phyloP scores from a whole-genome alignment of 1,284 basidiomycete genomes.

The Sparassis latifolia region DNA sequence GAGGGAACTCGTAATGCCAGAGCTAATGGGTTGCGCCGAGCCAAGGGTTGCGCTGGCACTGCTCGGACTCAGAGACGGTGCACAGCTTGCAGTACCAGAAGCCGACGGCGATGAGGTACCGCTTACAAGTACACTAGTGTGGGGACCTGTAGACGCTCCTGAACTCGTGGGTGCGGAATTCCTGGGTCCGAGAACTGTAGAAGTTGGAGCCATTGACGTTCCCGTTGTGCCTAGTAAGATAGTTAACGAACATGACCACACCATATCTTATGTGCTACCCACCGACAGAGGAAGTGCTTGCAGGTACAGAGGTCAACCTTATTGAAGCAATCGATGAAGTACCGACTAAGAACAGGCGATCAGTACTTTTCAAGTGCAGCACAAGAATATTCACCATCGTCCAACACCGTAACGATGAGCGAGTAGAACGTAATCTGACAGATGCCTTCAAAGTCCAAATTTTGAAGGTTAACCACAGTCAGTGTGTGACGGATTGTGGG shows the following conservation, averaged over 20 bases:
- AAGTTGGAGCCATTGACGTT: no score
- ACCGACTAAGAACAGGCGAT: background rate
- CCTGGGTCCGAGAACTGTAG: background rate
- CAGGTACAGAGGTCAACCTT: background rate
- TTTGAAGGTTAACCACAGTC: conserved; percentile 25
- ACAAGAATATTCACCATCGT: conserved; percentile 5
- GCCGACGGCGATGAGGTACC: background rate
- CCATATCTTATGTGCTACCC: background rate
- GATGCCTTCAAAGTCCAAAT: conserved; percentile 15
- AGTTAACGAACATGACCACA: no score
- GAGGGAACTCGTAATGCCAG: background rate
- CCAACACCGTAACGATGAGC: conserved; percentile 16
- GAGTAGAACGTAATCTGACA: conserved; percentile 27
- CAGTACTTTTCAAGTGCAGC: background rate
- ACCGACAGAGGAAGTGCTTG: background rate
- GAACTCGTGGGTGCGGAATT: background rate
- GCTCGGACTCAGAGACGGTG: background rate
- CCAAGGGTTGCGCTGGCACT: background rate
- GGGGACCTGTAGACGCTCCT: background rate
- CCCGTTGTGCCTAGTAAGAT: no score
- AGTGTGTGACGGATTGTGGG: conserved; percentile 22
- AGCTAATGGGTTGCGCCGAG: background rate
- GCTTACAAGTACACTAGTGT: background rate
- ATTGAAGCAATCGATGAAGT: background rate
- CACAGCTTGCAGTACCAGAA: background rate